Evolutionary conservation across 2,329 filamentous ascomycete genomes (phyloP).

Genomic region (Emmonsiellopsis sp.): DNA sequence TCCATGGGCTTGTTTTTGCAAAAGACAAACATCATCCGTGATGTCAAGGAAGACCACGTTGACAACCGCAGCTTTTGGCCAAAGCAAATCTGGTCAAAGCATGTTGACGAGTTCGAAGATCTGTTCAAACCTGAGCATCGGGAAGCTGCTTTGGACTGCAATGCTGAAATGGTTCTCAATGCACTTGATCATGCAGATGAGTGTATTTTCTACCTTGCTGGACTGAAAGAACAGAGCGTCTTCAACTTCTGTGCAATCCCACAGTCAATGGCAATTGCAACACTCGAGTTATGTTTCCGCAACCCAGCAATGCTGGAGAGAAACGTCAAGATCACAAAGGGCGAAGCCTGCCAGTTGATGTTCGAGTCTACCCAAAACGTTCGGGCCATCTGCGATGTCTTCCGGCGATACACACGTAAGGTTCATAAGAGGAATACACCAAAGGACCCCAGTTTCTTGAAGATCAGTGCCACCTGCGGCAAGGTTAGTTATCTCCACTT

Average conservation of each 20-base stretch:
- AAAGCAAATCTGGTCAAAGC: conserved; percentile 92
- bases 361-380: conserved; percentile 87
- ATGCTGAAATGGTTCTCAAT: conserved; percentile 89
- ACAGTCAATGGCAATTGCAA: conserved; percentile 95
- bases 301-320: conserved; percentile 78
- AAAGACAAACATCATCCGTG: conserved; percentile 97
- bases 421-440: conserved; percentile 95
- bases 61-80: conserved; percentile 92
- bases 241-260: conserved; percentile 99
- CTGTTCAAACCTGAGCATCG: conserved; percentile 75
- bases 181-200: conserved; percentile 81
- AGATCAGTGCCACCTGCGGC: conserved; percentile 83
- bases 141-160: conserved; percentile 70
- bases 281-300: conserved; percentile 81
- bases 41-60: conserved; percentile 79
- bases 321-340: conserved; percentile 95
- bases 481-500: conserved; percentile 50
- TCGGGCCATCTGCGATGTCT: conserved; percentile 68
- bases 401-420: conserved; percentile 64
- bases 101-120: conserved; percentile 82
- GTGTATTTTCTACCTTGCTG: conserved; percentile 96
- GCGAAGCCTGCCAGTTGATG: conserved; percentile 87
- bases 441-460: conserved; percentile 80
- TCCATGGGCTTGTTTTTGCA: conserved; percentile 97
- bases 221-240: conserved; percentile 86